These are phyloP conservation scores for Ganoderma leucocontextum DNA, from an alignment of 1,284 basidiomycete genomes.

Conservation along the genomic window DNA sequence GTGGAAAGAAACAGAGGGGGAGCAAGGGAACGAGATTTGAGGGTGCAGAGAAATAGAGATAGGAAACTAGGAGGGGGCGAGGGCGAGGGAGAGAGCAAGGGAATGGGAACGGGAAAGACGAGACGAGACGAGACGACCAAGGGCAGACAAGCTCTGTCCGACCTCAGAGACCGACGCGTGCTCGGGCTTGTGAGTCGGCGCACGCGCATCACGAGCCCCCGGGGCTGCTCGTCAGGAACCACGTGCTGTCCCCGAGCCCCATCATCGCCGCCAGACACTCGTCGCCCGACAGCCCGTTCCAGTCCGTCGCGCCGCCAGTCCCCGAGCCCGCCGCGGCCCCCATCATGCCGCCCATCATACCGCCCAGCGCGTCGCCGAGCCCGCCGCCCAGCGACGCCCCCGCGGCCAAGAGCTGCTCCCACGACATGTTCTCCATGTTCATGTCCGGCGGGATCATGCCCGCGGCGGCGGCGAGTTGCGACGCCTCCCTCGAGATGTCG, in stretches of 20 bases:
- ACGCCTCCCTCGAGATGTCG: constrained; percentile 28
- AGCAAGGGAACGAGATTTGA: neutral
- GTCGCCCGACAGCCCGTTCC: constrained; percentile 26
- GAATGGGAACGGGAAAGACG: neutral
- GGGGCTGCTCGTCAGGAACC: constrained; percentile 23
- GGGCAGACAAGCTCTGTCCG: neutral
- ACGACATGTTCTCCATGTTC: constrained; percentile 12
- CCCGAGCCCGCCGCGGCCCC: neutral
- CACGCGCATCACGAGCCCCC: neutral
- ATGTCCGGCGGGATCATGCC: constrained; percentile 20
- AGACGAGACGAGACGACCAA: neutral
- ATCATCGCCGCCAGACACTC: constrained; percentile 34
- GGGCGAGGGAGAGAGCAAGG: neutral
- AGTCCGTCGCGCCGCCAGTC: constrained; percentile 15
- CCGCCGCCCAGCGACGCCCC: constrained; percentile 12
- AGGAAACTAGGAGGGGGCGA: neutral
- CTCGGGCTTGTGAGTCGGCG: neutral
- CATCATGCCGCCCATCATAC: constrained; percentile 7
- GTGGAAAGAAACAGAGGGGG: neutral
- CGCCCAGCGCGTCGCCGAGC: constrained; percentile 20
- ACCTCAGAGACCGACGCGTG: neutral
- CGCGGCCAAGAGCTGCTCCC: constrained; percentile 26
- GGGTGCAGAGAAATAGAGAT: neutral
- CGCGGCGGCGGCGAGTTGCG: constrained; percentile 24
- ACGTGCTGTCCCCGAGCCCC: constrained; percentile 30